These are phyloP conservation scores for Astragalus membranaceus DNA, from an alignment of 306 rosid genomes.

Conservation along the genomic window DNA sequence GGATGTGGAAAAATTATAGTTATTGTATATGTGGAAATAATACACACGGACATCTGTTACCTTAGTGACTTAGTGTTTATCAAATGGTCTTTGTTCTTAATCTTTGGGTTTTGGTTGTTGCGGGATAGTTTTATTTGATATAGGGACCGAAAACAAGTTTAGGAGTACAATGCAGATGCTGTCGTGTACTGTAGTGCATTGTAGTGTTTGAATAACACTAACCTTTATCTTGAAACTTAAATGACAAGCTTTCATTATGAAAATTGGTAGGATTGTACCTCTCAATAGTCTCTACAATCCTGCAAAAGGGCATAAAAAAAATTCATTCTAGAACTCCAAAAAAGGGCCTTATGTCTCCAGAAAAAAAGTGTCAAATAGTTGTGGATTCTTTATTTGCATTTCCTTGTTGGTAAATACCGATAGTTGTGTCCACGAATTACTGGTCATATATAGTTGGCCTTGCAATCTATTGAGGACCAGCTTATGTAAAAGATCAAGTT, in stretches of 20 bases:
- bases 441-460: not conserved
- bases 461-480: not conserved
- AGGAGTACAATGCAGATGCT: not conserved
- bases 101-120: constrained; percentile 8
- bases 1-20: not conserved
- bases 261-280: no score
- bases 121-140: not conserved
- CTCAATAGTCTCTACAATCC: no score
- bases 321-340: no score
- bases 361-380: not conserved
- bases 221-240: not conserved
- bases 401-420: not conserved
- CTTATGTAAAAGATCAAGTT: not conserved
- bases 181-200: not conserved
- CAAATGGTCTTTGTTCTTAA: not conserved
- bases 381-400: not conserved
- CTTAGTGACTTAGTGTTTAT: not conserved
- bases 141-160: not conserved
- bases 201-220: not conserved
- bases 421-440: not conserved
- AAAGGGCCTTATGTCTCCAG: no score
- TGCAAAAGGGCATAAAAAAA: no score
- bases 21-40: not conserved
- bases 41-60: not conserved
- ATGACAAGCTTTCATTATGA: not conserved